phyloP scores from a whole-genome alignment of 495 filamentous ascomycete genomes.

The Viridothelium virens region DNA sequence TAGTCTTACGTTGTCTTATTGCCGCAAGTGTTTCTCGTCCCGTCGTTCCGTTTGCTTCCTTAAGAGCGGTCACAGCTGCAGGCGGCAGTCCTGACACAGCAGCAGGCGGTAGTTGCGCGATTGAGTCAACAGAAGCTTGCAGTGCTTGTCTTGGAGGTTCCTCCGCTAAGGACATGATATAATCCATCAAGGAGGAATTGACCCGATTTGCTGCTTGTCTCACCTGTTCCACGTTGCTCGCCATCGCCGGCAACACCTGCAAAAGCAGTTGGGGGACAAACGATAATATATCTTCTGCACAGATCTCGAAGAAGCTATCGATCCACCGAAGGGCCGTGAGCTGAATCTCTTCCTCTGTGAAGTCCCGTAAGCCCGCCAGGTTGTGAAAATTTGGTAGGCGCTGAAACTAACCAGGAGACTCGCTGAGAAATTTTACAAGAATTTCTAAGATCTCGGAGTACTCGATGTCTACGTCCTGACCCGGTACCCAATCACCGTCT shows the following conservation, averaged over 20 bases:
- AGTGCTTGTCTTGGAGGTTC: constrained; percentile 44
- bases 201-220: constrained; percentile 80
- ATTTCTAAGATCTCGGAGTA: constrained; percentile 88
- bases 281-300: constrained; percentile 90
- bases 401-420: constrained; percentile 59
- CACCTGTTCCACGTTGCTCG: constrained; percentile 80
- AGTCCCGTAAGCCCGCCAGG: background rate
- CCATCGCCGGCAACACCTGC: constrained; percentile 89
- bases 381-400: background rate
- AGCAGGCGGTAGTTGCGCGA: constrained; percentile 27
- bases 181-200: constrained; percentile 81
- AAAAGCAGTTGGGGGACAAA: constrained; percentile 89
- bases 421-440: constrained; percentile 71
- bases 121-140: constrained; percentile 29
- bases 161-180: constrained; percentile 83
- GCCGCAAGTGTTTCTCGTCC: constrained; percentile 40
- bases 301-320: constrained; percentile 92
- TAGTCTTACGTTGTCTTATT: constrained; percentile 12
- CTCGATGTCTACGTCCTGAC: constrained; percentile 94
- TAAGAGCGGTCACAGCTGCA: background rate
- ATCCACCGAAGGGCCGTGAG: constrained; percentile 91
- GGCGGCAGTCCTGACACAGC: constrained; percentile 17
- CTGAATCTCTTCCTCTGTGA: constrained; percentile 76
- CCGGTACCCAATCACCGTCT: constrained; percentile 93
- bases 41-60: background rate